Evolutionary conservation across 306 rosid species (phyloP).

Genomic region (Hippophae tibetana): DNA sequence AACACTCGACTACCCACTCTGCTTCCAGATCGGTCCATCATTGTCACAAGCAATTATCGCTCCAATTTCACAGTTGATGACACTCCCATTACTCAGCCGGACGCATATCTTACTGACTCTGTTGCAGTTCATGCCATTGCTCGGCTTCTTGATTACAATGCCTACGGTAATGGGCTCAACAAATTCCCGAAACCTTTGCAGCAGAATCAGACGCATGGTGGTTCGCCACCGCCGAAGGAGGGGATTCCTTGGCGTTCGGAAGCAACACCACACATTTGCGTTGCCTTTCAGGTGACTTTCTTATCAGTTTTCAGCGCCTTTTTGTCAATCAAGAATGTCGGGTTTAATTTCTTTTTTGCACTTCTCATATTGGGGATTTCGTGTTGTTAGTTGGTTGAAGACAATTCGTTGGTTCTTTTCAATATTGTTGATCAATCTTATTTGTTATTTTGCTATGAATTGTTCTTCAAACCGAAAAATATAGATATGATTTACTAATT

Average conservation of each 20-base stretch:
- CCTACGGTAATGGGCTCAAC: conserved; percentile 21
- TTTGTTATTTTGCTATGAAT: no score
- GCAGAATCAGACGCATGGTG: neutral
- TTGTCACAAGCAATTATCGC: conserved; percentile 36
- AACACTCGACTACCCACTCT: conserved; percentile 59
- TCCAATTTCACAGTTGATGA: conserved; percentile 46
- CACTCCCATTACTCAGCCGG: conserved; percentile 33
- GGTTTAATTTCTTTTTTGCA: no score
- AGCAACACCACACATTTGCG: conserved; percentile 15
- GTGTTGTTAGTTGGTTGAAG: no score
- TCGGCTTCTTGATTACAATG: conserved; percentile 36
- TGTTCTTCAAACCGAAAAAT: no score
- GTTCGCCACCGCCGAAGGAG: neutral
- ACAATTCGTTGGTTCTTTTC: no score
- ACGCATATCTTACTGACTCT: conserved; percentile 33
- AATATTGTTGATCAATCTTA: no score
- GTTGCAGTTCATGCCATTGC: conserved; percentile 48
- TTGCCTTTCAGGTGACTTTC: conserved; percentile 21
- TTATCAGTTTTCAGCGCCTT: conserved; percentile 9
- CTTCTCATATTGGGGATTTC: no score
- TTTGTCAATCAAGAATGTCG: no score
- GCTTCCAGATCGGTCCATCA: conserved; percentile 40
- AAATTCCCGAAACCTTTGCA: conserved; percentile 5
- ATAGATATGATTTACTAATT: no score
- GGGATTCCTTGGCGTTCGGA: neutral